These are phyloP conservation scores for Amphibolis antarctica DNA, from an alignment of 106 monocot genomes.

Conservation along the genomic window DNA sequence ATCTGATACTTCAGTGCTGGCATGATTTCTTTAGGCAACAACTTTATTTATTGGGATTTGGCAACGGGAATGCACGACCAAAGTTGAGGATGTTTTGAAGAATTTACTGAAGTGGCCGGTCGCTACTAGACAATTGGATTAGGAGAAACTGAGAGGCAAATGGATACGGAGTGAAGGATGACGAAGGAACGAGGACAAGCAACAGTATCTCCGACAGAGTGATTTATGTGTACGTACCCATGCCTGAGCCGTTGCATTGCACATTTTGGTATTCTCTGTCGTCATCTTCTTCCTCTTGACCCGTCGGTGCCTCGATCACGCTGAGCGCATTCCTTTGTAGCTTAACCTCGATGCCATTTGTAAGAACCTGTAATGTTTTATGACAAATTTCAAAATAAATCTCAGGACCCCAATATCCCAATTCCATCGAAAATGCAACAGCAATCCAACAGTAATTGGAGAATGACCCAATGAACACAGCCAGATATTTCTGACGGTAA, in stretches of 20 bases:
- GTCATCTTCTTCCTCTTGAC: conserved; percentile 19
- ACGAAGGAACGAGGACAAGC: background rate
- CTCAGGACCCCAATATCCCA: background rate
- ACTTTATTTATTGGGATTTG: no score
- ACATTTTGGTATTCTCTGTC: conserved; percentile 13
- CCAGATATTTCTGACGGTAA: no score
- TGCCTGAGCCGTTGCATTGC: conserved; percentile 14
- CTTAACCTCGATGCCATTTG: conserved; percentile 31
- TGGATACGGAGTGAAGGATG: background rate
- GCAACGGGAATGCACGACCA: background rate
- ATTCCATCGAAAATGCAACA: no score
- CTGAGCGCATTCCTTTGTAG: conserved; percentile 30
- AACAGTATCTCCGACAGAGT: background rate
- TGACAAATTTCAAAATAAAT: background rate
- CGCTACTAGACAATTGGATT: background rate
- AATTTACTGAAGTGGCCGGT: background rate
- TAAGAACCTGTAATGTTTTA: conserved; percentile 17
- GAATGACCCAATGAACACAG: no score
- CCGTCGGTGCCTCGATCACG: conserved; percentile 27
- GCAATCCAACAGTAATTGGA: no score
- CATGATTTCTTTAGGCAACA: no score
- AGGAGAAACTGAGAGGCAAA: background rate
- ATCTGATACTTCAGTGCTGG: no score
- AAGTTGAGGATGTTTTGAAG: background rate
- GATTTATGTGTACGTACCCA: conserved; percentile 12